Evolutionary conservation across 1,284 basidiomycete genomes (phyloP), one percentile per base, ranked within the genome.

Genomic region (Puccinia novopanici): DNA sequence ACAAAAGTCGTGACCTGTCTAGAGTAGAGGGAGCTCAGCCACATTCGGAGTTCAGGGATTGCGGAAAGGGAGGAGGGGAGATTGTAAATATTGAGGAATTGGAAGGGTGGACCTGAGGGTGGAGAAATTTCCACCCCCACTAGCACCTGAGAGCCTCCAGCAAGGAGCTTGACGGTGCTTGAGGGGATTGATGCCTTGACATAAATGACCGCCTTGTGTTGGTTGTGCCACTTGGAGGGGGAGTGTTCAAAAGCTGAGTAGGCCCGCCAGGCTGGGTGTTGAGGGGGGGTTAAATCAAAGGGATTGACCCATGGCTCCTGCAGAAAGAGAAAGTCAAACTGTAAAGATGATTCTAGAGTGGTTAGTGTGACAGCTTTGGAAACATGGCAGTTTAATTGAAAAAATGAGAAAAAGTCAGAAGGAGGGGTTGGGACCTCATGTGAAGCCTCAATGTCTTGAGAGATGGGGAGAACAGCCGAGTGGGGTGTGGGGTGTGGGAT

Each of bases 51-150:
- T 52, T 13, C 9, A 19, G 9, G 10, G 4, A 52, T 22, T 22
- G 19, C 9, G 12, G 27, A 15, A 59, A 75, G 24, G n/a, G 72
- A 37, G 22, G 48, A 27, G 15, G 72, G 50, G 55, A 54, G 72
- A 37, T 75, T 75, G 24, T 75, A 75, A 30, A 61, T 30, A 61
- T 61, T 61, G 8, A 61, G n/a, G 10, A 45, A 17, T 30, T 4
- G 34, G 63, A n/a, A n/a, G n/a, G n/a, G n/a, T n/a, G n/a, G n/a
- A n/a, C n/a, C n/a, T n/a, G n/a, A n/a, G n/a, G n/a, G n/a, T n/a
- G n/a, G n/a, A n/a, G n/a, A n/a, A n/a, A n/a, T n/a, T n/a, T n/a
- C n/a, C n/a, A n/a, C n/a, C n/a, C n/a, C n/a, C n/a, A n/a, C n/a
- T n/a, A n/a, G n/a, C n/a, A n/a, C n/a, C n/a, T n/a, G n/a, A n/a